Evolutionary conservation across 768 basidiomycete genomes (phyloP).

Genomic region (Neoboletus subvelutipes): DNA sequence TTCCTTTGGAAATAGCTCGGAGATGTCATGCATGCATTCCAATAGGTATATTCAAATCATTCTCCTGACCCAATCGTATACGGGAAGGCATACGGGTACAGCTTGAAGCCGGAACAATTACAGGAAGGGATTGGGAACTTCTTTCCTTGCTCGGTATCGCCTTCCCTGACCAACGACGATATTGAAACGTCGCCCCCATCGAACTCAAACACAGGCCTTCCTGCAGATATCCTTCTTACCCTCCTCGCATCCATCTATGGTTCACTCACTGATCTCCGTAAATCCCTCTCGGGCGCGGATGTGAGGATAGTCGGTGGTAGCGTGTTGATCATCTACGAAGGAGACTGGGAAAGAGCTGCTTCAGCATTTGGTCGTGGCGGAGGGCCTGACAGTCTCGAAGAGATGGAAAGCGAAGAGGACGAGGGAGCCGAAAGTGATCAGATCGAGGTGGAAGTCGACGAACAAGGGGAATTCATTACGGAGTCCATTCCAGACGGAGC

Average conservation of each 20-base stretch:
- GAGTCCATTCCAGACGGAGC: constrained; percentile 18
- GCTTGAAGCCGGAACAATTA: constrained; percentile 66
- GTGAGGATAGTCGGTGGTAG: constrained; percentile 82
- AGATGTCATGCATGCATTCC: not conserved
- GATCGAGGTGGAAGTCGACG: constrained; percentile 37
- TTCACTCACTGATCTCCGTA: constrained; percentile 51
- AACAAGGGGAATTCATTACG: constrained; percentile 20
- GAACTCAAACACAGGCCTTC: constrained; percentile 48
- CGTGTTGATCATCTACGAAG: constrained; percentile 80
- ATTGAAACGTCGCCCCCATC: not conserved
- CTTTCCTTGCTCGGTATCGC: constrained; percentile 55
- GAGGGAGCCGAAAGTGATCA: constrained; percentile 41
- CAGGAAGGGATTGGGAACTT: constrained; percentile 75
- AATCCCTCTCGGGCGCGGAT: constrained; percentile 52
- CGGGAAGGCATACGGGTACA: constrained; percentile 76
- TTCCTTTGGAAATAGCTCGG: not conserved
- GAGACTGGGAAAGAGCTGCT: constrained; percentile 44
- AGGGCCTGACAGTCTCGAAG: constrained; percentile 13
- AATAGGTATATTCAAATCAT: constrained; percentile 70
- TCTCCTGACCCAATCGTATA: constrained; percentile 57
- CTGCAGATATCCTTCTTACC: constrained; percentile 48
- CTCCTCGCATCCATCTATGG: constrained; percentile 56
- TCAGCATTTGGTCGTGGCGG: constrained; percentile 38
- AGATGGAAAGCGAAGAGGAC: constrained; percentile 34
- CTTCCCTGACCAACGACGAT: constrained; percentile 11